Conservation (phyloP, 2,329 filamentous ascomycete genomes). For the Rachicladosporium sp. region DNA sequence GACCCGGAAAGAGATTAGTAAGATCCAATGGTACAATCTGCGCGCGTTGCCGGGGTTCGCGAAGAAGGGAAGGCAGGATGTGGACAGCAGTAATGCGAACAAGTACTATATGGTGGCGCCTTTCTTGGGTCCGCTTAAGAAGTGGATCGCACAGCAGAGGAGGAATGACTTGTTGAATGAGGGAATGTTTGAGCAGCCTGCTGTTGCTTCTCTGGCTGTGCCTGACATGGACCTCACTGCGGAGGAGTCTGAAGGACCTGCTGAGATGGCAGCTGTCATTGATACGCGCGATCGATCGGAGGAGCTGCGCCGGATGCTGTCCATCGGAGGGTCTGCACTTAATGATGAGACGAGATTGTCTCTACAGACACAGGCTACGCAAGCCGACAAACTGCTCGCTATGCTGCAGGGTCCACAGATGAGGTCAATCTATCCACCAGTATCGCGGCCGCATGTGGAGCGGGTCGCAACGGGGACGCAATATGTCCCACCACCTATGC, state of each 20-base stretch:
- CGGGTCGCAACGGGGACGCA: constrained; percentile 37
- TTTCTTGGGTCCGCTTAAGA: constrained; percentile 73
- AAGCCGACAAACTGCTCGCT: constrained; percentile 43
- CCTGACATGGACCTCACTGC: constrained; percentile 1
- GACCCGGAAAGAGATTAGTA: constrained; percentile 94
- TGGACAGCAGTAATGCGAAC: constrained; percentile 53
- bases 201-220: constrained; percentile 1
- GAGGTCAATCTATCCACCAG: constrained; percentile 14
- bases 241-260: constrained; percentile 1
- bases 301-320: constrained; percentile 41
- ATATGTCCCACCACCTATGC: constrained; percentile 46
- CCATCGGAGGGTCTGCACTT: constrained; percentile 21
- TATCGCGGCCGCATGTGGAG: constrained; percentile 35
- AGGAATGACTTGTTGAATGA: constrained; percentile 45
- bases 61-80: constrained; percentile 55
- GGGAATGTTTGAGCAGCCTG: constrained; percentile 5
- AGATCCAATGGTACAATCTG: constrained; percentile 88
- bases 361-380: constrained; percentile 18
- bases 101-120: constrained; percentile 98
- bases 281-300: constrained; percentile 12
- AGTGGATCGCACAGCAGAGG: constrained; percentile 80
- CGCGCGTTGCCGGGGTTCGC: constrained; percentile 75
- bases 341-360: not conserved
- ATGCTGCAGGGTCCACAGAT: constrained; percentile 34
- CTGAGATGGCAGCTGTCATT: constrained; percentile 7